Conservation (phyloP, 257 asterid species). For the Forsythia suspensa region DNA sequence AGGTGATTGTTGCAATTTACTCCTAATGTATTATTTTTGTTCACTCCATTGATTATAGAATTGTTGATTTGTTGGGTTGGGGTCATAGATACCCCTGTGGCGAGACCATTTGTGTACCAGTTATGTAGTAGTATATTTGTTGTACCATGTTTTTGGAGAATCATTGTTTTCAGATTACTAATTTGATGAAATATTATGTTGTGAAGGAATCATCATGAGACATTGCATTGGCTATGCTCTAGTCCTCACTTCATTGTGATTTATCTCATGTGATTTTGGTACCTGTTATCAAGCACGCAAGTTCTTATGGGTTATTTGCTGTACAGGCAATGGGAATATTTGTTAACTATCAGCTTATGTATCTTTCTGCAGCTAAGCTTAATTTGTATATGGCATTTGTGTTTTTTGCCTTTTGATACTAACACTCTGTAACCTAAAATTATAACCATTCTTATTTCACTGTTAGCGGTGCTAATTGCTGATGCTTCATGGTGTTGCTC, state of each 20-base stretch:
- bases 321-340: background rate
- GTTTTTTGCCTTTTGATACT: conserved; percentile 9
- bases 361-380: background rate
- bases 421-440: background rate
- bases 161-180: conserved; percentile 1
- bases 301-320: background rate
- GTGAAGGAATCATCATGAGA: background rate
- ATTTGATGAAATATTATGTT: background rate
- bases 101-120: conserved; percentile 6
- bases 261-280: background rate
- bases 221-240: background rate
- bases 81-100: conserved; percentile 6
- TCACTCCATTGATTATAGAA: background rate
- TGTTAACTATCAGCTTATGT: background rate
- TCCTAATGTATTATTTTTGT: background rate
- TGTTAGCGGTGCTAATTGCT: background rate
- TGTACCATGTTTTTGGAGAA: conserved; percentile 7
- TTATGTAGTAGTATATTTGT: background rate
- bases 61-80: conserved; percentile 5
- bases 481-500: background rate
- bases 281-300: background rate
- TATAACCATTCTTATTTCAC: conserved; percentile 1
- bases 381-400: background rate
- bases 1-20: conserved; percentile 30
- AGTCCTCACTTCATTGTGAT: background rate